A percentile compares a stretch with the other conserved stretches of the same genome.
Conservation (phyloP, 2,329 filamentous ascomycete genomes). For the Bertia moriformis region DNA sequence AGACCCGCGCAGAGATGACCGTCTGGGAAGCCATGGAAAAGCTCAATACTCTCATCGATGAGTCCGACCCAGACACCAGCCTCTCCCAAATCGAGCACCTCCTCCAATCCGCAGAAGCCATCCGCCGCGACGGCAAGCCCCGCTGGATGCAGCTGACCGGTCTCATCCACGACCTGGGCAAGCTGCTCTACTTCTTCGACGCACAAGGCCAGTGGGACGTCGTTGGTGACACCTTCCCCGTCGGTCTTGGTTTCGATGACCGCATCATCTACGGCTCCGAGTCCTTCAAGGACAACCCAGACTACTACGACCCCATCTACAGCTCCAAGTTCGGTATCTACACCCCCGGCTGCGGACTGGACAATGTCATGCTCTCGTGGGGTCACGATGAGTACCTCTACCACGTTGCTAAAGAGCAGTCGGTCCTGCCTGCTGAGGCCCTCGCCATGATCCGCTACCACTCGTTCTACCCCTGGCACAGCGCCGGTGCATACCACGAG, state of each 20-base stretch:
- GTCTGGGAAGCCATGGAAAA: slow-evolving; percentile 89
- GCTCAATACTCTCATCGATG: slow-evolving; percentile 79
- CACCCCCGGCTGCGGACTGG: slow-evolving; percentile 61
- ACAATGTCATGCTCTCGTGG: slow-evolving; percentile 83
- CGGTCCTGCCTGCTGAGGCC: slow-evolving; percentile 62
- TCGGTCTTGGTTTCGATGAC: slow-evolving; percentile 61
- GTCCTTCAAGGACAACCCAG: slow-evolving; percentile 66
- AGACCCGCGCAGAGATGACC: slow-evolving; percentile 56
- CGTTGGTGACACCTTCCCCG: slow-evolving; percentile 72
- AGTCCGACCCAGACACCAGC: slow-evolving; percentile 77
- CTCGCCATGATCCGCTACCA: slow-evolving; percentile 90
- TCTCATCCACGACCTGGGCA: slow-evolving; percentile 67
- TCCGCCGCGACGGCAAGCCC: slow-evolving; percentile 70
- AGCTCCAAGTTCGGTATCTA: slow-evolving; percentile 70
- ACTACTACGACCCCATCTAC: slow-evolving; percentile 58
- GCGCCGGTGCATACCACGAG: slow-evolving; percentile 62
- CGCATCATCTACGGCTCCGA: slow-evolving; percentile 63
- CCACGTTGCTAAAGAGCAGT: slow-evolving; percentile 73
- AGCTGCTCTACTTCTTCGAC: slow-evolving; percentile 67
- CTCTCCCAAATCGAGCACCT: slow-evolving; percentile 83
- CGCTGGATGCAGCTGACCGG: slow-evolving; percentile 71
- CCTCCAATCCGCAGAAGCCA: slow-evolving; percentile 76
- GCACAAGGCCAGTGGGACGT: slow-evolving; percentile 88
- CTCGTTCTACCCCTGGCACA: slow-evolving; percentile 86
- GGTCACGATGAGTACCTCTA: slow-evolving; percentile 83